Percentiles rank a stretch among this genome's conserved stretches.
Evolutionary conservation across 2,329 filamentous ascomycete species (phyloP).

Genomic region (Claviceps pazoutovae): DNA sequence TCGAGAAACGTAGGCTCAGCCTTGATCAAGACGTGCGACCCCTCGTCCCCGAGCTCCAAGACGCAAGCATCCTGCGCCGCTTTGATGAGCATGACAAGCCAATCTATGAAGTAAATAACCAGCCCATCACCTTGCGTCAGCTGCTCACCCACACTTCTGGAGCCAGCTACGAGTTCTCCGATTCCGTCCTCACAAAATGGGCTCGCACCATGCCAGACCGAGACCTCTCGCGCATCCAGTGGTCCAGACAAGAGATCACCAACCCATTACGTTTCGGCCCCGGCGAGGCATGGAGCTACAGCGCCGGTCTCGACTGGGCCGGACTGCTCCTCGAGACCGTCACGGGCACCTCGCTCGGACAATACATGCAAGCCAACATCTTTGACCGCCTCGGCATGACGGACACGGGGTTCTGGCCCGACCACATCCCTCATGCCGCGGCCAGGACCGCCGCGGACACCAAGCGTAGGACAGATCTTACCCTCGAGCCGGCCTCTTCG

Average conservation of each 20-base stretch:
- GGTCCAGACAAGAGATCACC: constrained; percentile 22
- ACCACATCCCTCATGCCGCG: constrained; percentile 13
- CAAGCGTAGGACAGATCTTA: constrained; percentile 1
- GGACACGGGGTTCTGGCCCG: constrained; percentile 24
- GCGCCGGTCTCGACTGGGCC: constrained; percentile 32
- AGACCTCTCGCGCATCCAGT: constrained; percentile 17
- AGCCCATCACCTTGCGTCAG: constrained; percentile 25
- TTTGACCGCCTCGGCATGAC: constrained; percentile 22
- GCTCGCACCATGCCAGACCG: constrained; percentile 19
- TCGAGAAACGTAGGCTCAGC: constrained; percentile 19
- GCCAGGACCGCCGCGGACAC: constrained; percentile 11
- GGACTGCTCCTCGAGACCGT: constrained; percentile 28
- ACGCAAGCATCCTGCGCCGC: constrained; percentile 22
- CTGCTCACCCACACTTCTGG: constrained; percentile 38
- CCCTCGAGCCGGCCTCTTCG: constrained; percentile 9
- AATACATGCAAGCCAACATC: constrained; percentile 24
- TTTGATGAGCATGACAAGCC: constrained; percentile 23
- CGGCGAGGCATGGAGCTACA: constrained; percentile 36
- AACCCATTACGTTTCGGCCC: constrained; percentile 31
- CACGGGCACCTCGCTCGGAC: constrained; percentile 21
- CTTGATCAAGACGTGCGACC: constrained; percentile 25
- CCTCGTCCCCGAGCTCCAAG: constrained; percentile 20
- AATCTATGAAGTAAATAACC: constrained; percentile 22
- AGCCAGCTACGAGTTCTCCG: constrained; percentile 27
- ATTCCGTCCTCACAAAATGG: constrained; percentile 28